Percentiles rank a stretch among this genome's conserved stretches.
Conservation (phyloP, 768 basidiomycete species). For the Boletus subparvulus region DNA sequence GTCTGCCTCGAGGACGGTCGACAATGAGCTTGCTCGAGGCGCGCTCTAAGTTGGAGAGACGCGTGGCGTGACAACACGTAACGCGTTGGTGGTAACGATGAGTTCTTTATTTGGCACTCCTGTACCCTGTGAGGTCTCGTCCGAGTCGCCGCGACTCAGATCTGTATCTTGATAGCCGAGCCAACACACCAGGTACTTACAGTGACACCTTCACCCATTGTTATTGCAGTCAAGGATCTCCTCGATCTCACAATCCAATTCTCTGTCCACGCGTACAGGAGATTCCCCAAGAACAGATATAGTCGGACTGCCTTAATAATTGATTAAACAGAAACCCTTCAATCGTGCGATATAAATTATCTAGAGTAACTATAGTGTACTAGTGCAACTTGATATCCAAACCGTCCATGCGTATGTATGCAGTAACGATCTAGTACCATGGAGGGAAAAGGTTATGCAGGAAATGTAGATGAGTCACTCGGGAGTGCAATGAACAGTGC, state of each 20-base stretch:
- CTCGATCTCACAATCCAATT: no score
- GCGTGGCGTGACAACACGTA: conserved; percentile 15
- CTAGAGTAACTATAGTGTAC: not conserved
- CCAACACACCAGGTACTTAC: no score
- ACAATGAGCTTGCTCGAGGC: conserved; percentile 6
- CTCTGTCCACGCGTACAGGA: no score
- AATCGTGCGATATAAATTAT: not conserved
- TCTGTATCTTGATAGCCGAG: no score
- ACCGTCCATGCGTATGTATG: conserved; percentile 4
- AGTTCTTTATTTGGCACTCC: no score
- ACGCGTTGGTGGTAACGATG: conserved; percentile 5
- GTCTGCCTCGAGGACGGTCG: not conserved
- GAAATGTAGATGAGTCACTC: conserved; percentile 6
- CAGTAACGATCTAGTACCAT: conserved; percentile 4
- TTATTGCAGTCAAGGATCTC: no score
- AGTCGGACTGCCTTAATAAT: no score
- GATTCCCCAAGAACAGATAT: not conserved
- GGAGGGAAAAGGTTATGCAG: conserved; percentile 22
- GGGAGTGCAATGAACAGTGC: conserved; percentile 1
- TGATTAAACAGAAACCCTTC: not conserved
- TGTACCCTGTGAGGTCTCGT: no score
- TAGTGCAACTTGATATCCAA: not conserved
- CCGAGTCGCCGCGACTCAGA: no score
- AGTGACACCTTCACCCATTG: no score
- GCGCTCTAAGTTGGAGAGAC: not conserved